Base-by-base conservation (phyloP, 805 yeast species). In the Myxozyma nipponensis region DNA sequence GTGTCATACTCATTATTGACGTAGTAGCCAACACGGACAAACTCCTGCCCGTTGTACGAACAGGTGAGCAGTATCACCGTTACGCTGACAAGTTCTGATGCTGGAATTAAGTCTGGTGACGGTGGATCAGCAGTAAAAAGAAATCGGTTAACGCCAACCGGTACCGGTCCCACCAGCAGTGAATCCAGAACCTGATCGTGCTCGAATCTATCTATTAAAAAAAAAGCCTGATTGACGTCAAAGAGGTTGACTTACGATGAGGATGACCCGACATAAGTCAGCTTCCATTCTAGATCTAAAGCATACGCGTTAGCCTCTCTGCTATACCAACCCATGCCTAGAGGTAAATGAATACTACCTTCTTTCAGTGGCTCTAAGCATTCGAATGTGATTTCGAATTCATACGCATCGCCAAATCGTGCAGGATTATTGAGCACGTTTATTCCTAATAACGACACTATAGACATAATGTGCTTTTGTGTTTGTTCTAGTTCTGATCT, bases 111-210 rank as follows among this genome's bases (percentile, higher is more conserved):
- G 60, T 91, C 98, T 0, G 97, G 95, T 1, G 91, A 82, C 1
- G 99, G 99, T 0, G 99, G 95, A 63, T 95, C 98, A 0, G 98
- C 97, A 18, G 86, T 81, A 67, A 93, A 85, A 9, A 90, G 77
- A 63, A 93, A 93, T 68, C 91, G 89, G 66, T 93, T 93, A 37
- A 91, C 82, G 1, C 99, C 99, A 1, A 93, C 95, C 0, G 98
- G 99, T 1, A 93, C 95, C 0, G 99, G 99, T 0, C 99, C 99
- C 2, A 93, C 99, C n/a, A 93, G 72, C 35, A 93, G 82, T 1
- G 97, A 89, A 65, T 93, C 99, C 48, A 93, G 73, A 66, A 90
- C 97, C 69, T 93, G 99, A 67, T 93, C 99, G 62, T 93, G 97
- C 57, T 93, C 97, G 45, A 88, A 68, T 18, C 68, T 65, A 28